Evolutionary conservation across 1,284 basidiomycete species (phyloP).

Genomic region (Moesziomyces aphidis): DNA sequence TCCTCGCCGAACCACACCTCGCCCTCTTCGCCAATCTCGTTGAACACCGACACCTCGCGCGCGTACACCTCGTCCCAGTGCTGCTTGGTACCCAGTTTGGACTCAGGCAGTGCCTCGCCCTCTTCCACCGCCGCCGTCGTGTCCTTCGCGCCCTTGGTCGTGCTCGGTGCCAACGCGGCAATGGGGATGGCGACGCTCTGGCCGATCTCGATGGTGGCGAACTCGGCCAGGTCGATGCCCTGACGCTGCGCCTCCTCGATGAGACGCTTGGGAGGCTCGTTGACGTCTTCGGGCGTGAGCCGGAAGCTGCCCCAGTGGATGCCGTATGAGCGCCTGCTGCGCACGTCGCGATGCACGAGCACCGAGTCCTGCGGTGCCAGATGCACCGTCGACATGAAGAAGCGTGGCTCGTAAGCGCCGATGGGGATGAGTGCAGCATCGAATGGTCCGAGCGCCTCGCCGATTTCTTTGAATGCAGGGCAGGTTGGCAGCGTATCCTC

Average conservation of each 20-base stretch:
- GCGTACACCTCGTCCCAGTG: conserved; percentile 64
- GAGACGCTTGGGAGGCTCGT: conserved; percentile 50
- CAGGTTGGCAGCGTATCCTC: conserved; percentile 49
- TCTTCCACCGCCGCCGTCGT: neutral
- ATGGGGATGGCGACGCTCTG: conserved; percentile 44
- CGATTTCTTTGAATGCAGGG: conserved; percentile 60
- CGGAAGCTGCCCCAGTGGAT: conserved; percentile 59
- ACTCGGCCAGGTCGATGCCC: conserved; percentile 38
- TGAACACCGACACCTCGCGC: conserved; percentile 79
- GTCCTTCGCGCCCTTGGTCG: no score
- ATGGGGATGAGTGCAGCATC: conserved; percentile 57
- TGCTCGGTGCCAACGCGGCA: neutral
- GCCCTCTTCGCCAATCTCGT: conserved; percentile 86
- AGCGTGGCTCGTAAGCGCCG: conserved; percentile 60
- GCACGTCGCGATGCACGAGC: conserved; percentile 47
- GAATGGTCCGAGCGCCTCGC: conserved; percentile 55
- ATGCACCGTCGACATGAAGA: conserved; percentile 53
- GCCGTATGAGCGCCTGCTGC: conserved; percentile 32
- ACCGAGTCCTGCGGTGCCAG: conserved; percentile 55
- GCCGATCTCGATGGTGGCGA: conserved; percentile 45
- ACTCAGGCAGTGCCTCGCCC: conserved; percentile 67
- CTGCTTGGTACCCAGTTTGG: conserved; percentile 78
- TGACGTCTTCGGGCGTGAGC: conserved; percentile 55
- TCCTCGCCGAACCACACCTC: conserved; percentile 91
- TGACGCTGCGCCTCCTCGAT: conserved; percentile 33